These are phyloP conservation scores for Calocera viscosa DNA, from an alignment of 768 basidiomycete species.

Conservation along the genomic window DNA sequence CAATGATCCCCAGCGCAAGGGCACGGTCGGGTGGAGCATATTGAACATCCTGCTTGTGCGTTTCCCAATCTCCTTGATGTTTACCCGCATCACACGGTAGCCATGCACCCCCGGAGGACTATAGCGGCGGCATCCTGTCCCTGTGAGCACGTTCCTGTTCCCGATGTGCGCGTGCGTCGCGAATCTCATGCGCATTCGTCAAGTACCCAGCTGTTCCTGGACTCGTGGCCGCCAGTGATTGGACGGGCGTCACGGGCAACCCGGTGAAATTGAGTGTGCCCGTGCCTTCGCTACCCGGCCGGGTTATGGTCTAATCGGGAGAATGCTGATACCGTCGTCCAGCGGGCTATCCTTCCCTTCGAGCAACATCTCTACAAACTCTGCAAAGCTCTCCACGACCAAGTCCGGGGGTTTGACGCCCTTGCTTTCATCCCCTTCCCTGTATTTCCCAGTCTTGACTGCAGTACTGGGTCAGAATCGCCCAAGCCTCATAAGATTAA, in stretches of 20 bases:
- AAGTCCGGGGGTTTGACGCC: slow-evolving; percentile 37
- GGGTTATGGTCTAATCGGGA: neutral
- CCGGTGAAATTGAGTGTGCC: slow-evolving; percentile 16
- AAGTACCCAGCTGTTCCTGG: slow-evolving; percentile 23
- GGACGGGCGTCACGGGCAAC: slow-evolving; percentile 23
- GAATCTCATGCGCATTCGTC: no score
- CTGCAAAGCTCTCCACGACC: slow-evolving; percentile 41
- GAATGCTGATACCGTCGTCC: neutral
- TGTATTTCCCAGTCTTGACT: slow-evolving; percentile 63
- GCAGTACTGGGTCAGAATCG: slow-evolving; percentile 20
- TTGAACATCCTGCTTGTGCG: slow-evolving; percentile 24
- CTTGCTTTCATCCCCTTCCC: slow-evolving; percentile 43
- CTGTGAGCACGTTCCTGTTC: slow-evolving; percentile 15
- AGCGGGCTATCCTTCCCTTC: slow-evolving; percentile 22
- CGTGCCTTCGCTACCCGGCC: neutral
- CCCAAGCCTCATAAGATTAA: neutral
- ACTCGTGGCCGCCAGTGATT: slow-evolving; percentile 21
- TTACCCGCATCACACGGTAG: neutral
- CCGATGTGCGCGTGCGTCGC: no score
- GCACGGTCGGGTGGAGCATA: slow-evolving; percentile 25
- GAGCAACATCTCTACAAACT: slow-evolving; percentile 40
- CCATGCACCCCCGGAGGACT: slow-evolving; percentile 20
- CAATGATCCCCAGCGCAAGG: slow-evolving; percentile 52
- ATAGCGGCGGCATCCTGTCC: slow-evolving; percentile 24
- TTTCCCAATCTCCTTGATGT: neutral